phyloP scores from a whole-genome alignment of 1,284 basidiomycete genomes.

The Heliocybe sulcata region DNA sequence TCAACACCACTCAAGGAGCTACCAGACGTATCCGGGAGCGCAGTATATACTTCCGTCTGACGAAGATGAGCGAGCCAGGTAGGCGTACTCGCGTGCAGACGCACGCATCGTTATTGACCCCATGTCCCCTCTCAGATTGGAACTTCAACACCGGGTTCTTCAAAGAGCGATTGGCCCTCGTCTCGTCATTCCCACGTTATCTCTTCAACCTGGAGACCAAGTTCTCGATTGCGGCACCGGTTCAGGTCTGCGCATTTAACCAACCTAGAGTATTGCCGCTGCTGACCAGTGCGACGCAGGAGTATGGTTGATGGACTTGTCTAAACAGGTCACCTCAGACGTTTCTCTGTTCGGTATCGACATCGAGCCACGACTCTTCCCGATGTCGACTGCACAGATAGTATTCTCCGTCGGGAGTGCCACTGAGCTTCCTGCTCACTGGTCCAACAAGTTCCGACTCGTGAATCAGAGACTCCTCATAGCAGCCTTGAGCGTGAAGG shows the following conservation, averaged over 20 bases:
- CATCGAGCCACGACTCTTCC: slow-evolving; percentile 18
- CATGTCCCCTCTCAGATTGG: slow-evolving; percentile 11
- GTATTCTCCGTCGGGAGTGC: slow-evolving; percentile 14
- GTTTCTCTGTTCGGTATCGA: slow-evolving; percentile 11
- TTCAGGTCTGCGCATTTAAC: slow-evolving; percentile 12
- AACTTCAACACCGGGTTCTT: slow-evolving; percentile 15
- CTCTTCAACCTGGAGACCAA: slow-evolving; percentile 10
- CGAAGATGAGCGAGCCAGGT: slow-evolving; percentile 12
- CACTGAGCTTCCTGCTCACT: slow-evolving; percentile 15
- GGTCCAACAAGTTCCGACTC: slow-evolving; percentile 17
- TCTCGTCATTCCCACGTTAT: slow-evolving; percentile 12
- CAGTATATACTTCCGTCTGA: slow-evolving; percentile 13
- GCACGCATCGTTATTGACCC: not conserved
- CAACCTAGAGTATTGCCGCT: too few species aligned
- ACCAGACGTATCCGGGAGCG: not conserved
- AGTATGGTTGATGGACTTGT: slow-evolving; percentile 8
- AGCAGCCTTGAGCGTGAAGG: slow-evolving; percentile 10
- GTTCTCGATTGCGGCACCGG: slow-evolving; percentile 20
- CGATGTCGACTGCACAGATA: slow-evolving; percentile 13
- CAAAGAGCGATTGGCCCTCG: slow-evolving; percentile 11
- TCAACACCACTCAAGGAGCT: not conserved
- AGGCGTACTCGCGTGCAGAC: not conserved
- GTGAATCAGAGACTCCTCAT: slow-evolving; percentile 22
- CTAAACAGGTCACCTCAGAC: not conserved
- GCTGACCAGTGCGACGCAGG: slow-evolving; percentile 9